phyloP scores from a whole-genome alignment of 1,284 basidiomycete genomes.

The Rhodotorula sp. region DNA sequence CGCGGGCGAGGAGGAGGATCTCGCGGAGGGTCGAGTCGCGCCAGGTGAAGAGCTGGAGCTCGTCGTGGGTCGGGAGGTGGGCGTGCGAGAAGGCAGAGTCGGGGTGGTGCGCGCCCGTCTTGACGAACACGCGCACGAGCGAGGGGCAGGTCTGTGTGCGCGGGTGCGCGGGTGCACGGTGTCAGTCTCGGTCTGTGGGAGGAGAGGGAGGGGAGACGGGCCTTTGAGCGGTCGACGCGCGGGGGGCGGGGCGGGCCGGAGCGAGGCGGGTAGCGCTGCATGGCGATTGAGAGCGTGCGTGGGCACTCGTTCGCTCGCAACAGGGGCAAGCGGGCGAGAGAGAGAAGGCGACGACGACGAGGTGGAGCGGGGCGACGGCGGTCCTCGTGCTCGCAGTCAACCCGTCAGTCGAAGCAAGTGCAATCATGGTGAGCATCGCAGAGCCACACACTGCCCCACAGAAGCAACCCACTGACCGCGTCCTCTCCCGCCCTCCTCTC shows the following conservation, averaged over 20 bases:
- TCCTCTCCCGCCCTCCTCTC: not conserved
- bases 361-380: too few species aligned
- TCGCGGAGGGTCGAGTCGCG: constrained; percentile 43
- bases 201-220: not conserved
- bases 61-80: constrained; percentile 13
- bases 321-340: not conserved
- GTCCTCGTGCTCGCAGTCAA: too few species aligned
- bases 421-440: not conserved
- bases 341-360: too few species aligned
- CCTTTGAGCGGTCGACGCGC: constrained; percentile 33
- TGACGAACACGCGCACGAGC: constrained; percentile 42
- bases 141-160: constrained; percentile 39
- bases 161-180: too few species aligned
- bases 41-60: constrained; percentile 37
- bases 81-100: constrained; percentile 26
- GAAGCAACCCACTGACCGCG: not conserved
- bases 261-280: constrained; percentile 5
- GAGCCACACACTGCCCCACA: not conserved
- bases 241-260: not conserved
- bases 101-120: constrained; percentile 21
- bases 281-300: not conserved
- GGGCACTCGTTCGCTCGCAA: not conserved
- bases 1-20: constrained; percentile 37
- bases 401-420: not conserved
- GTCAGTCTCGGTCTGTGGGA: not conserved